Base-by-base conservation (phyloP, 192 early-diverging fungal genomes). In the Rhizophagus sp. region DNA sequence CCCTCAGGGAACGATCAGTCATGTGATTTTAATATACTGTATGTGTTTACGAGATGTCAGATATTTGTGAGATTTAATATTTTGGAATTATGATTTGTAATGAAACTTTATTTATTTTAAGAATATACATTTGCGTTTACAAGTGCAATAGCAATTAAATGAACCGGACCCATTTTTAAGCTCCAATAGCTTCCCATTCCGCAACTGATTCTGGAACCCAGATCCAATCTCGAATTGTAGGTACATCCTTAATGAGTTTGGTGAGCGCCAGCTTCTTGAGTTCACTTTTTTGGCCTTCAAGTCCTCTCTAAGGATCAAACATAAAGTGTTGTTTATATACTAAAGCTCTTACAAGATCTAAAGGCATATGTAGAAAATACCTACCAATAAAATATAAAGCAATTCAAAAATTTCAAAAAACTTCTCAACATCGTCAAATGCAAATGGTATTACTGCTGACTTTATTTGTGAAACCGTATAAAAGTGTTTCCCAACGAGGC, bases 221-320 rank as follows among this genome's bases (percentile, higher is more conserved):
- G 57, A 79, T 34, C 78, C 78, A 79, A 61, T 79, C 78, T n/a
- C 52, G 68, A 70, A 79, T 19, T 62, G 8, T 79, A 22, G 50
- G 68, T 62, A 79, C 47, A 70, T 36, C 1, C 44, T 13, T 27
- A 41, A 25, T 79, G 25, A 30, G 15, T 39, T 75, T 27, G 25
- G 65, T 3, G 15, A 79, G 36, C 39, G 24, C 25, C 33, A 79
- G 57, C 22, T 79, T 62, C 25, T 79, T 68, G 62, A 79, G 24
- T 34, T 70, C 52, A 22, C 24, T 71, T 70, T 27, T 79, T 79
- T 79, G 64, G 10, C 57, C 33, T 71, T 79, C 24, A 15, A 71
- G 67, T 41, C 78, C 68, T 22, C 57, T 25, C 68, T 79, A 24
- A 79, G 30, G 22, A 79, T 70, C 1, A 62, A 78, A 67, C 22